Conservation (phyloP, 148 eudicot species). For the Beta vulgaris region DNA sequence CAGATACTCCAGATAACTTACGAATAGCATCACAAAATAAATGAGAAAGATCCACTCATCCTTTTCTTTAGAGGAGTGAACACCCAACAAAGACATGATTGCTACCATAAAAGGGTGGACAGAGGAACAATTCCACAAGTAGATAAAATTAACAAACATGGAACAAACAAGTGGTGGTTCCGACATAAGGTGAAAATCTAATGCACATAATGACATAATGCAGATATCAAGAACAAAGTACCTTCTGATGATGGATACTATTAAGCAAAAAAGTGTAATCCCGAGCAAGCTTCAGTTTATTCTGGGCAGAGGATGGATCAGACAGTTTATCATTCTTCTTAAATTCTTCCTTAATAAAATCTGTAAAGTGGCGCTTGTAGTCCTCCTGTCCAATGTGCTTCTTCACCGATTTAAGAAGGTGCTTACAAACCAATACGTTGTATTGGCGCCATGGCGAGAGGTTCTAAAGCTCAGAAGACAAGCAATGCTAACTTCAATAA, state of each 20-base stretch:
- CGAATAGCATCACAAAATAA: not conserved
- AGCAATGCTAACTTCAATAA: too few relatives aligned
- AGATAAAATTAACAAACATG: not conserved
- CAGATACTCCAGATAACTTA: not conserved
- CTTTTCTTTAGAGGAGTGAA: too few relatives aligned
- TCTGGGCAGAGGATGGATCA: conserved; percentile 43
- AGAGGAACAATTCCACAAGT: not conserved
- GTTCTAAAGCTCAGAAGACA: too few relatives aligned
- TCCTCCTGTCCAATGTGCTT: conserved; percentile 69
- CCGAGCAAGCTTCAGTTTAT: conserved; percentile 61
- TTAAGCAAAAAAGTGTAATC: conserved; percentile 69
- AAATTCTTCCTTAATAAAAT: conserved; percentile 63
- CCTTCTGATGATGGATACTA: conserved; percentile 88
- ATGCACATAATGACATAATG: not conserved
- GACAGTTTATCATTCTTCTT: conserved; percentile 35
- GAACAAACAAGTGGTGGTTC: not conserved
- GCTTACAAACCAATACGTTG: too few relatives aligned
- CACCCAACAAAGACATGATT: too few relatives aligned
- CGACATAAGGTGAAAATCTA: not conserved
- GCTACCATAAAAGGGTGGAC: not conserved
- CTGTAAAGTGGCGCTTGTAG: conserved; percentile 55
- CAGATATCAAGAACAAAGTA: conserved; percentile 11
- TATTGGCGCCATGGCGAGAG: too few relatives aligned
- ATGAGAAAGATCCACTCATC: not conserved
- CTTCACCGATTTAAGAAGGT: conserved; percentile 69